Evolutionary conservation across 2,329 filamentous ascomycete genomes (phyloP).

Genomic region (Geosmithia morbida): DNA sequence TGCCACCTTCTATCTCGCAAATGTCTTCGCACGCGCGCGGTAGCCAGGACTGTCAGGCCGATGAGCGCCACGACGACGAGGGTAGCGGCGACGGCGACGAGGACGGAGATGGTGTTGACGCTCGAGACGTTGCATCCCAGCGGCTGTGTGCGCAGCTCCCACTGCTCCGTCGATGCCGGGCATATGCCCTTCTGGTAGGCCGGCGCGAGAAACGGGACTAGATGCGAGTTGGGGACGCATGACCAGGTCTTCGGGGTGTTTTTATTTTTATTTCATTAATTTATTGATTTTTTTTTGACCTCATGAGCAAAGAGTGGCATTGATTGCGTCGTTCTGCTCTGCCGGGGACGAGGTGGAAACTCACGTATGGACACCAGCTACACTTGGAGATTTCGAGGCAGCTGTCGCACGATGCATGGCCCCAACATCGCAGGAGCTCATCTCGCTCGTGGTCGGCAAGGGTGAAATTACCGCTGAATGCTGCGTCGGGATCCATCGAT

Average conservation of each 20-base stretch:
- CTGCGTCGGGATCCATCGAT: not conserved
- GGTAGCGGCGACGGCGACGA: slow-evolving; percentile 13
- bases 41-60: slow-evolving; percentile 7
- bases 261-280: not conserved
- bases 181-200: slow-evolving; percentile 34
- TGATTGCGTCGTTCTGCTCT: not conserved
- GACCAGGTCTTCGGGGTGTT: slow-evolving; percentile 26
- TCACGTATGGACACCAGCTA: slow-evolving; percentile 39
- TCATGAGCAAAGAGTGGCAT: too few species aligned
- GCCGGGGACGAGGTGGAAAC: slow-evolving; percentile 6
- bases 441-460: slow-evolving; percentile 13
- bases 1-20: slow-evolving; percentile 7
- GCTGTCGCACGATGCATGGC: slow-evolving; percentile 27
- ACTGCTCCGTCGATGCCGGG: slow-evolving; percentile 29
- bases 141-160: slow-evolving; percentile 20
- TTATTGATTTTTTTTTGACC: too few species aligned
- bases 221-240: slow-evolving; percentile 35
- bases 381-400: slow-evolving; percentile 29
- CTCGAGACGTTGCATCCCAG: slow-evolving; percentile 20
- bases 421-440: slow-evolving; percentile 35
- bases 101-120: slow-evolving; percentile 15
- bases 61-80: slow-evolving; percentile 11
- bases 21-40: slow-evolving; percentile 8
- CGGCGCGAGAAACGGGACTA: slow-evolving; percentile 32
- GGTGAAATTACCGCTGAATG: slow-evolving; percentile 15